A percentile compares a stretch with the other conserved stretches of the same genome.
Conservation (phyloP, 352 stramenopile genomes). For the Globisporangium irregulare region DNA sequence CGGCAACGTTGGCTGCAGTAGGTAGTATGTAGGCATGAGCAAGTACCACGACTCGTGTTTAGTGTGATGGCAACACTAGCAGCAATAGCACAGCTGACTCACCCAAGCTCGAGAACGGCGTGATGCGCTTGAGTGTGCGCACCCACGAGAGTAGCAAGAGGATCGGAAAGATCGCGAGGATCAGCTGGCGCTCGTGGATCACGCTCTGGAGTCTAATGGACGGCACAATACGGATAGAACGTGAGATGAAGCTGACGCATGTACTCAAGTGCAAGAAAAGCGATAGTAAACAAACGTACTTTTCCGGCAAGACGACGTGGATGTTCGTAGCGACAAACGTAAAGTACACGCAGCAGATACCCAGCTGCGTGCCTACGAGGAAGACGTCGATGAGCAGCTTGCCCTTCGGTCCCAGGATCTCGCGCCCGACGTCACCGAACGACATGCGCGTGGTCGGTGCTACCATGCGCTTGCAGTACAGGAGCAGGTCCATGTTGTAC, state of each 20-base stretch:
- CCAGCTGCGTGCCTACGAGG: constrained; percentile 71
- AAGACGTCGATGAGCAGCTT: constrained; percentile 79
- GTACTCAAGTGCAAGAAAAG: neutral
- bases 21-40: neutral
- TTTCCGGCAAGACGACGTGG: constrained; percentile 62
- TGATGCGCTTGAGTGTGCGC: constrained; percentile 68
- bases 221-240: neutral
- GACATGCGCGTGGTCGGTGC: constrained; percentile 52
- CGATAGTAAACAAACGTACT: constrained; percentile 21
- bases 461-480: constrained; percentile 63
- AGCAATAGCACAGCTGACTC: neutral
- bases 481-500: constrained; percentile 83
- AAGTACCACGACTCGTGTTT: neutral
- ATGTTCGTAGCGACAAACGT: constrained; percentile 84
- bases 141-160: constrained; percentile 76
- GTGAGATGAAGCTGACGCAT: constrained; percentile 1
- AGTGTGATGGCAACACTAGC: neutral
- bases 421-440: constrained; percentile 67
- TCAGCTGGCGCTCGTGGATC: constrained; percentile 72
- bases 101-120: constrained; percentile 71
- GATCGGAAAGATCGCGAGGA: constrained; percentile 70
- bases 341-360: constrained; percentile 85
- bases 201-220: constrained; percentile 40
- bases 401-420: constrained; percentile 55
- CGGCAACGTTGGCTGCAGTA: constrained; percentile 52